These are phyloP conservation scores for Rhizopus sp. DNA, from an alignment of 371 early-diverging fungal species.

Conservation along the genomic window DNA sequence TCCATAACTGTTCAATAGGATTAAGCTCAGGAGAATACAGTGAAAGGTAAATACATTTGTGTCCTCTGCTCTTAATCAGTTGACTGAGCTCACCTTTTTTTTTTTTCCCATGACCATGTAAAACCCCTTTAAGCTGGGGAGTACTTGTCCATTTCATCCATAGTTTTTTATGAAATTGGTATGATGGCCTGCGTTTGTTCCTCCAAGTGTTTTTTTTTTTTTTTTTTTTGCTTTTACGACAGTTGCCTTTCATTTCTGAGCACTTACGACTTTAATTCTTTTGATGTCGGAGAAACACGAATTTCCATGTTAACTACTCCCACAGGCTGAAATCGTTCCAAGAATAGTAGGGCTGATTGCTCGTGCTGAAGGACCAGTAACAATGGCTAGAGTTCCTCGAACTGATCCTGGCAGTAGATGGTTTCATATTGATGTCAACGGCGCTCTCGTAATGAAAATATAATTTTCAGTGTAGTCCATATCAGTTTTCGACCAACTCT, in stretches of 20 bases:
- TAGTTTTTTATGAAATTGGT: background rate
- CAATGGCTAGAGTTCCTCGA: slow-evolving; percentile 10
- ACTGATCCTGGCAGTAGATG: slow-evolving; percentile 9
- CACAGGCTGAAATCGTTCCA: slow-evolving; percentile 3
- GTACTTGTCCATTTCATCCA: background rate
- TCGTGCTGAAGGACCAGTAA: slow-evolving; percentile 7
- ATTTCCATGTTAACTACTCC: slow-evolving; percentile 12
- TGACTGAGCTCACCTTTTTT: slow-evolving; percentile 10
- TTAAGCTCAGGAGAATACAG: slow-evolving; percentile 20
- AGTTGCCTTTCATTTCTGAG: too few relatives aligned
- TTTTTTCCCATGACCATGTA: background rate
- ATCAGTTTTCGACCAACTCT: slow-evolving; percentile 13
- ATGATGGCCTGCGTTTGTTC: background rate
- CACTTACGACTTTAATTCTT: slow-evolving; percentile 5
- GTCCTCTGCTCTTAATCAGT: slow-evolving; percentile 7
- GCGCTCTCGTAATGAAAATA: slow-evolving; percentile 3
- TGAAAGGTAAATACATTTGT: slow-evolving; percentile 10
- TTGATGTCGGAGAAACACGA: slow-evolving; percentile 6
- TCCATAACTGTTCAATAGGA: slow-evolving; percentile 16
- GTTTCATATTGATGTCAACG: slow-evolving; percentile 12
- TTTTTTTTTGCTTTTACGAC: background rate
- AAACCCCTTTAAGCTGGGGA: background rate
- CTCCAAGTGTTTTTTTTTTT: background rate
- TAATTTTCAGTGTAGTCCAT: slow-evolving; percentile 10
- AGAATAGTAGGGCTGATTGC: slow-evolving; percentile 4